A percentile compares a stretch with the other conserved stretches of the same genome.
phyloP scores from a whole-genome alignment of 1,139 yeast genomes.

The Kodamaea anthophila region DNA sequence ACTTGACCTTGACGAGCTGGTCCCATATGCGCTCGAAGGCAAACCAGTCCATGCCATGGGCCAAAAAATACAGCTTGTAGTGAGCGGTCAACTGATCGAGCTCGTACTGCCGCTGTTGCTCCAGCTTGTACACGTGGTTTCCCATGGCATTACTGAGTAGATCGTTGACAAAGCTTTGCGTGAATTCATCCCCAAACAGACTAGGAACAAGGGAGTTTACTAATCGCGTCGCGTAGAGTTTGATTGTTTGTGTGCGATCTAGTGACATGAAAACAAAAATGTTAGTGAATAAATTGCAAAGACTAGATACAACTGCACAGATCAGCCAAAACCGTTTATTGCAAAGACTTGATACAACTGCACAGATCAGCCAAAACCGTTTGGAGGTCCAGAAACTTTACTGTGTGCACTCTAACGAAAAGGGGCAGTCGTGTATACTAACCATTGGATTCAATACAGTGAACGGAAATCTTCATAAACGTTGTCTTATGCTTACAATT shows the following conservation, averaged over 20 bases:
- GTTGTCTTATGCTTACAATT: no score
- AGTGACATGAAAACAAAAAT: conserved; percentile 18
- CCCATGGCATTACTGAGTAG: conserved; percentile 14
- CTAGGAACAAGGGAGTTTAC: conserved; percentile 35
- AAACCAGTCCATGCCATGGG: conserved; percentile 27
- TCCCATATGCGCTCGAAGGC: conserved; percentile 28
- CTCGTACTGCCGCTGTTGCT: conserved; percentile 11
- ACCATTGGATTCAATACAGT: no score
- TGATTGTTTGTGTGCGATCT: conserved; percentile 29
- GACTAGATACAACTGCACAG: no score
- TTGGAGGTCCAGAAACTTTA: no score
- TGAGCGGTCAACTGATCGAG: conserved; percentile 17
- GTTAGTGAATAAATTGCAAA: no score
- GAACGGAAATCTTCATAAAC: no score
- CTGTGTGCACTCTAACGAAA: no score
- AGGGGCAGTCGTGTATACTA: no score
- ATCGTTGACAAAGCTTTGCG: conserved; percentile 29
- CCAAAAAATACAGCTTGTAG: conserved; percentile 24
- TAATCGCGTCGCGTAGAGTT: conserved; percentile 31
- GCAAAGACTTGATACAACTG: no score
- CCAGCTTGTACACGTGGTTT: conserved; percentile 7
- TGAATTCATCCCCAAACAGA: conserved; percentile 35
- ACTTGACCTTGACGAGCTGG: conserved; percentile 21
- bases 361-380: no score
- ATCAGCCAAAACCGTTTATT: no score